These are phyloP conservation scores for Darksidea phi DNA, from an alignment of 495 filamentous ascomycete genomes.

Conservation along the genomic window DNA sequence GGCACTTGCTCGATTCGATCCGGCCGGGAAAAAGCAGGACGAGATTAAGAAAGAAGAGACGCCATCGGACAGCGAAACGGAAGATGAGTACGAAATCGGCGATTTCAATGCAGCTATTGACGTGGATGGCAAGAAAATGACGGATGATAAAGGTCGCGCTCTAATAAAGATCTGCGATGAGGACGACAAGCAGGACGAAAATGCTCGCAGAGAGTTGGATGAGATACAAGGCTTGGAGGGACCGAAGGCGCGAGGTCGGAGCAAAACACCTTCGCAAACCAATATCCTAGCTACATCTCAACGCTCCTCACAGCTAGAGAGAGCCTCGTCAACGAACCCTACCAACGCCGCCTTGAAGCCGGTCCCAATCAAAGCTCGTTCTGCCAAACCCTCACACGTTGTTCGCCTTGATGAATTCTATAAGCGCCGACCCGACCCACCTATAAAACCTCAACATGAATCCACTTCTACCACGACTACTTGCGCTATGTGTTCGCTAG, in stretches of 20 bases:
- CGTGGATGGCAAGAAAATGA: constrained; percentile 57
- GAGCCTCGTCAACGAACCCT: constrained; percentile 2
- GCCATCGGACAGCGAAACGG: constrained; percentile 43
- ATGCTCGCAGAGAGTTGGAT: constrained; percentile 60
- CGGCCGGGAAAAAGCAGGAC: constrained; percentile 48
- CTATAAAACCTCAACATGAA: constrained; percentile 1
- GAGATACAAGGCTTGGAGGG: constrained; percentile 50
- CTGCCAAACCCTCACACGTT: background rate
- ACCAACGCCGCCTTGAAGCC: too few relatives aligned
- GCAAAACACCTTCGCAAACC: too few relatives aligned
- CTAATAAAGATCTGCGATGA: constrained; percentile 72
- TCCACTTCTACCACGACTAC: background rate
- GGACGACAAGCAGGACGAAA: constrained; percentile 60
- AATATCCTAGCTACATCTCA: background rate
- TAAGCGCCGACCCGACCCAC: constrained; percentile 14
- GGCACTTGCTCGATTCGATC: constrained; percentile 70
- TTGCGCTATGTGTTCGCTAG: constrained; percentile 65
- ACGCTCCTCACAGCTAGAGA: too few relatives aligned
- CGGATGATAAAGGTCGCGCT: constrained; percentile 59
- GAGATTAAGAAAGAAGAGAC: constrained; percentile 39
- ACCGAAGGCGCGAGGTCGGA: too few relatives aligned
- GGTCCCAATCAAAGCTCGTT: too few relatives aligned
- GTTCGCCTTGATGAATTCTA: constrained; percentile 26
- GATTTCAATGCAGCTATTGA: constrained; percentile 49
- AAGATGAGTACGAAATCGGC: constrained; percentile 41